Evolutionary conservation across 2,329 filamentous ascomycete genomes (phyloP).

Genomic region (Paecilomyces dactylethromorphus): DNA sequence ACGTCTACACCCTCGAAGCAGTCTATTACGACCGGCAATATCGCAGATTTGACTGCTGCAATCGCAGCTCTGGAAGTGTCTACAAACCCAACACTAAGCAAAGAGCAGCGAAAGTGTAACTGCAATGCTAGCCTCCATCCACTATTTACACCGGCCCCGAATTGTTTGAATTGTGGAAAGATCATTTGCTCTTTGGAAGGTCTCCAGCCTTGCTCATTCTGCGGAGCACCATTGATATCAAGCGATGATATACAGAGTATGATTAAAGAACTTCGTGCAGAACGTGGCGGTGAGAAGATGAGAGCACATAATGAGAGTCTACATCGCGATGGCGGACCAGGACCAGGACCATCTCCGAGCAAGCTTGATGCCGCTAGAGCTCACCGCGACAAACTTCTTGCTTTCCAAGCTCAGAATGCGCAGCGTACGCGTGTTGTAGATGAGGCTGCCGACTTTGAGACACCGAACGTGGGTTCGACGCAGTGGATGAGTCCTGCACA

Average conservation of each 20-base stretch:
- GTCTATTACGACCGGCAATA: slow-evolving; percentile 41
- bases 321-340: slow-evolving; percentile 30
- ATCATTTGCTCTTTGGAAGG: slow-evolving; percentile 94
- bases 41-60: slow-evolving; percentile 60
- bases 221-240: slow-evolving; percentile 66
- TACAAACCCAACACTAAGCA: slow-evolving; percentile 69
- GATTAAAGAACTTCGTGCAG: slow-evolving; percentile 73
- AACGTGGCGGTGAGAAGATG: slow-evolving; percentile 83
- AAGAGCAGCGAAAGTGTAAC: slow-evolving; percentile 66
- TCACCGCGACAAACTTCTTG: slow-evolving; percentile 73
- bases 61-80: slow-evolving; percentile 87
- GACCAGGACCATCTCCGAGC: slow-evolving; percentile 31
- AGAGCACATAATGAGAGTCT: slow-evolving; percentile 61
- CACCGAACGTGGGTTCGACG: slow-evolving; percentile 53
- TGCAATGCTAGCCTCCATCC: slow-evolving; percentile 87
- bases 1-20: slow-evolving; percentile 62
- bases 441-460: slow-evolving; percentile 71
- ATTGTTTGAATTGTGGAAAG: slow-evolving; percentile 88
- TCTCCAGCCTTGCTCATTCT: slow-evolving; percentile 89
- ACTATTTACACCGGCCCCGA: slow-evolving; percentile 82
- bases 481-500: slow-evolving; percentile 84
- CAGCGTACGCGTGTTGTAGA: slow-evolving; percentile 77
- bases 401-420: slow-evolving; percentile 80
- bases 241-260: slow-evolving; percentile 73
- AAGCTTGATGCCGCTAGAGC: slow-evolving; percentile 64